Evolutionary conservation across 805 yeast species (phyloP).

Genomic region (Ogataea parapolymorpha): DNA sequence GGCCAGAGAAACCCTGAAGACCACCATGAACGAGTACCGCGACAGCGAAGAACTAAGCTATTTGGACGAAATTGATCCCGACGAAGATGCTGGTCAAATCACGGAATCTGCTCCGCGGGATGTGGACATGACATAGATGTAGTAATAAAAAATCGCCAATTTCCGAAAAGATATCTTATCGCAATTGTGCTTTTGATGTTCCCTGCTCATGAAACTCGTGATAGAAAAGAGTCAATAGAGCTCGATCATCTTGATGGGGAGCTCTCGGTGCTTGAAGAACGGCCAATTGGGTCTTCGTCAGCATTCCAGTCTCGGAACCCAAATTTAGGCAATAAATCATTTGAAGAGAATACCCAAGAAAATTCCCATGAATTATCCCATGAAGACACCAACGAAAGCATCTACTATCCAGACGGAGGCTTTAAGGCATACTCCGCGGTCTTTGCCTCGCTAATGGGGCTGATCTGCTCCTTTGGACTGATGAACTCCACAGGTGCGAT

Average conservation of each 20-base stretch:
- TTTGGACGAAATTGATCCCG: slow-evolving; percentile 44
- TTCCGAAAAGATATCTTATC: slow-evolving; percentile 2
- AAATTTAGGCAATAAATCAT: neutral
- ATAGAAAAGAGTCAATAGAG: slow-evolving; percentile 4
- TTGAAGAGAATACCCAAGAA: neutral
- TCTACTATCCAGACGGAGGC: slow-evolving; percentile 60
- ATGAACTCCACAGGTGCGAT: slow-evolving; percentile 65
- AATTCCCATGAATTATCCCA: neutral
- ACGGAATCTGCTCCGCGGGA: slow-evolving; percentile 2
- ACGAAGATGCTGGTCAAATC: slow-evolving; percentile 19
- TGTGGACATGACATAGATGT: slow-evolving; percentile 5
- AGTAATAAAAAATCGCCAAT: neutral
- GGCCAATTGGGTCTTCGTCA: slow-evolving; percentile 4
- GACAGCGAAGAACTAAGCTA: slow-evolving; percentile 40
- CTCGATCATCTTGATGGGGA: neutral
- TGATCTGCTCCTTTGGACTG: slow-evolving; percentile 58
- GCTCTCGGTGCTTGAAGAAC: slow-evolving; percentile 5
- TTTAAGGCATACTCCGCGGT: slow-evolving; percentile 38
- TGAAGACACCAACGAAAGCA: neutral
- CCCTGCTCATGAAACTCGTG: neutral
- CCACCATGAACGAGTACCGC: slow-evolving; percentile 46
- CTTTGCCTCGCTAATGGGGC: slow-evolving; percentile 57
- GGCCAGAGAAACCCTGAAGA: slow-evolving; percentile 45
- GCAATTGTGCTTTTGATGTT: slow-evolving; percentile 2
- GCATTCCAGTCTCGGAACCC: slow-evolving; percentile 1